Evolutionary conservation across 306 rosid species (phyloP), one percentile per base, ranked within the genome.

Genomic region (Astragalus membranaceus): DNA sequence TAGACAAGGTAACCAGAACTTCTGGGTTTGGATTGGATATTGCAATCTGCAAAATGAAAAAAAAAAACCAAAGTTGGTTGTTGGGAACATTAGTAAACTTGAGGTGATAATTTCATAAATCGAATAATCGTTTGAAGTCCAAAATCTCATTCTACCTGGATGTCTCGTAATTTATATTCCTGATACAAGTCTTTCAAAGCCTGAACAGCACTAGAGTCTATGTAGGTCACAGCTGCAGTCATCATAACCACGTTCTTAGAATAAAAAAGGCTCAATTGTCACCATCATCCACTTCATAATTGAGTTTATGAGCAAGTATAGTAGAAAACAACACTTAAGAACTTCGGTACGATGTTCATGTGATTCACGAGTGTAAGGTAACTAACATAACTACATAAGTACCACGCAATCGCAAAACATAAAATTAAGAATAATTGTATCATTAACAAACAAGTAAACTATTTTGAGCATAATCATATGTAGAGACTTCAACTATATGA

Each of bases 181-280:
- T 87, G 92, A 81, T 89, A 77, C 80, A 94, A 77, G 72, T 94
- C 99, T 75, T 85, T 94, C 51, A 94, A 82, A 77, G 99, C 92
- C 79, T 91, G 97, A 69, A 91, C 95, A 43, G 96, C 96, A 73
- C 95, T 94, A 1, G 99, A 89, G 80, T 94, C 99, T 62, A 94
- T 80, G 32, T 91, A 94, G n/a, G 96, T 94, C 70, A 91, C 95
- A 86, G 99, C 97, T 91, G 95, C 83, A 75, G 55, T 23, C 67
- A 80, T 53, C 64, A 74, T 35, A 66, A 81, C 52, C 55, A 68
- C 48, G 36, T 47, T 36, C 9, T 64, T 62, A 50, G 53, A 55
- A 30, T 50, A 67, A n/a, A 58, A 70, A 17, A 75, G 36, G n/a
- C 36, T 32, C 51, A 57, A 33, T 61, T 49, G 35, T 37, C 56